A percentile compares a stretch with the other conserved stretches of the same genome.
phyloP scores from a whole-genome alignment of 2,329 filamentous ascomycete species.

The Fusarium pseudograminearum region DNA sequence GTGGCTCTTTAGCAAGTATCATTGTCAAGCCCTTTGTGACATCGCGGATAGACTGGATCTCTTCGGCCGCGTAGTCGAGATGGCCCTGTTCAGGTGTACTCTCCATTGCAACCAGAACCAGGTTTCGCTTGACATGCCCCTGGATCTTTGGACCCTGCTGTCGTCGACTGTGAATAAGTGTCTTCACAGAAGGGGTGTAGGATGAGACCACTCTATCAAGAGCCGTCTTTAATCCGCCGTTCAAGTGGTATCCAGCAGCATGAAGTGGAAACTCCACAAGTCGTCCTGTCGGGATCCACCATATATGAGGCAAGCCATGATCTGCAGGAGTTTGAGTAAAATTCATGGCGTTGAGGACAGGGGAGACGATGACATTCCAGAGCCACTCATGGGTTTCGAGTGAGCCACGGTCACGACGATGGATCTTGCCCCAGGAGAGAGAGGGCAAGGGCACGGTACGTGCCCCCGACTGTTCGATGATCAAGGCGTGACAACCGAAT shows the following conservation, averaged over 20 bases:
- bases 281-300: not conserved
- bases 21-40: not conserved
- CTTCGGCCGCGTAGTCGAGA: not conserved
- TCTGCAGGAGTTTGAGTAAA: not conserved
- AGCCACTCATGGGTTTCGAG: not conserved
- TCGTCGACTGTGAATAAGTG: not conserved
- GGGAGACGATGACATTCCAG: not conserved
- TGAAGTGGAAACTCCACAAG: not conserved
- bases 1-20: not conserved
- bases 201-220: not conserved
- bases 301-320: not conserved
- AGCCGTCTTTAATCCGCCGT: not conserved
- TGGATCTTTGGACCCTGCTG: not conserved
- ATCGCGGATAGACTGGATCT: not conserved
- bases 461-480: not conserved
- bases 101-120: not conserved
- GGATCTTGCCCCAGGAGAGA: not conserved
- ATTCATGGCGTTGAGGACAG: not conserved
- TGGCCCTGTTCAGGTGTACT: not conserved
- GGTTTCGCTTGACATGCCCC: fast-evolving
- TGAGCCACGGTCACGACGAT: not conserved
- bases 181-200: not conserved
- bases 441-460: not conserved
- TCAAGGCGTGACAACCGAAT: not conserved
- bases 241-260: not conserved